Evolutionary conservation across 176 grass and related monocot genomes (phyloP).

Genomic region (Chrysopogon serrulatus): DNA sequence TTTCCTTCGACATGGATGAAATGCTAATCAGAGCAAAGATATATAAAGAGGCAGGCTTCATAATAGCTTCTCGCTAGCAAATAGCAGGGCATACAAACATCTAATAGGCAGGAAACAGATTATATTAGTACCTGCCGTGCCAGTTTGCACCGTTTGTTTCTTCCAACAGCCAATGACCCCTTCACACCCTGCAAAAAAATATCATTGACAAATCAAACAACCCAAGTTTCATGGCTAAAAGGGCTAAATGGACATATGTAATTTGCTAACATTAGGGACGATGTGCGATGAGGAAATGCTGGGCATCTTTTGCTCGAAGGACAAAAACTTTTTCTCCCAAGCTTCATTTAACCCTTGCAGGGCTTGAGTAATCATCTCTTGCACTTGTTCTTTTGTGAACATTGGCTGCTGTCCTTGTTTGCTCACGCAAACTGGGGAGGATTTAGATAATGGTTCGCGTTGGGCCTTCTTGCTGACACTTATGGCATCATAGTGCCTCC

Average conservation of each 20-base stretch:
- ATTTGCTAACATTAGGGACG: constrained; percentile 7
- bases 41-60: neutral
- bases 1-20: neutral
- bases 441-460: constrained; percentile 12
- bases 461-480: constrained; percentile 6
- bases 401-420: constrained; percentile 17
- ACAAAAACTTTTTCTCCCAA: constrained; percentile 45
- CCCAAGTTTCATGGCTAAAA: neutral
- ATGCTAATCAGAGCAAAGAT: neutral
- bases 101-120: neutral
- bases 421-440: constrained; percentile 10
- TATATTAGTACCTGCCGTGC: constrained; percentile 17
- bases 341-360: constrained; percentile 41
- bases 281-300: neutral
- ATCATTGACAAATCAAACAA: neutral
- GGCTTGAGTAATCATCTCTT: constrained; percentile 45
- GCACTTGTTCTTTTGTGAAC: constrained; percentile 43
- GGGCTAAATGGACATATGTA: neutral
- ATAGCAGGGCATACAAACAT: neutral
- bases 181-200: constrained; percentile 12
- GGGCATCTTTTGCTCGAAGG: constrained; percentile 30
- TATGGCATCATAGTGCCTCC: neutral
- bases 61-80: neutral
- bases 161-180: neutral
- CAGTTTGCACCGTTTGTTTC: constrained; percentile 14